phyloP scores from a whole-genome alignment of 805 yeast species.

The Torulaspora maleeae region DNA sequence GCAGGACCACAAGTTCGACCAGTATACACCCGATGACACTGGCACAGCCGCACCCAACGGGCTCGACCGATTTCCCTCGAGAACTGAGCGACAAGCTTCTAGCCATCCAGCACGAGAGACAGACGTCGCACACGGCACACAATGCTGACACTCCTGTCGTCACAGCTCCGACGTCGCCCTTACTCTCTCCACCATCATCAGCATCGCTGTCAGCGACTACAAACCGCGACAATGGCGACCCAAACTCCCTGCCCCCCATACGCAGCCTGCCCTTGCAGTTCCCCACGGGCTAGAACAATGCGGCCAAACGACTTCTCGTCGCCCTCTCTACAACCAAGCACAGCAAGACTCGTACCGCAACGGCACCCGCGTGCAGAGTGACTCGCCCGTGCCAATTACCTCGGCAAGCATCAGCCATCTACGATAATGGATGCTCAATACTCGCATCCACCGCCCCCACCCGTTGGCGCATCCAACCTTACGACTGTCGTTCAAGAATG shows the following conservation, averaged over 20 bases:
- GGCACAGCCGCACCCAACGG: background rate
- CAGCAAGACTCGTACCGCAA: background rate
- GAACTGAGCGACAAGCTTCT: slow-evolving; percentile 20
- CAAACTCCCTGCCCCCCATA: slow-evolving; percentile 28
- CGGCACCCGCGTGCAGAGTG: background rate
- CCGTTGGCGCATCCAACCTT: background rate
- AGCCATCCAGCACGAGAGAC: slow-evolving; percentile 23
- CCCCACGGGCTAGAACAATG: slow-evolving; percentile 26
- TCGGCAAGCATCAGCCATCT: background rate
- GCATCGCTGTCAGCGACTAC: background rate
- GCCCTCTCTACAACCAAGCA: no score
- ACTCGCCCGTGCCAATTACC: background rate
- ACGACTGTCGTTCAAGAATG: background rate
- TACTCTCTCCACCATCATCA: slow-evolving; percentile 8
- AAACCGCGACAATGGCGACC: slow-evolving; percentile 7
- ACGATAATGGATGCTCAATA: background rate
- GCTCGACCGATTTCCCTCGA: slow-evolving; percentile 7
- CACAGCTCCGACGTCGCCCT: slow-evolving; percentile 12
- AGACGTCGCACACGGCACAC: slow-evolving; percentile 3
- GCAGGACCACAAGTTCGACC: slow-evolving; percentile 26
- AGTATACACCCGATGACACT: slow-evolving; percentile 10
- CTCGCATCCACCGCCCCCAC: background rate
- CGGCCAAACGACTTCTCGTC: background rate
- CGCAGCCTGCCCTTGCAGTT: slow-evolving; percentile 33
- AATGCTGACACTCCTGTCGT: slow-evolving; percentile 4